Evolutionary conservation across 768 basidiomycete species (phyloP), one percentile per base, ranked within the genome.

Genomic region (Lepiota subincarnata): DNA sequence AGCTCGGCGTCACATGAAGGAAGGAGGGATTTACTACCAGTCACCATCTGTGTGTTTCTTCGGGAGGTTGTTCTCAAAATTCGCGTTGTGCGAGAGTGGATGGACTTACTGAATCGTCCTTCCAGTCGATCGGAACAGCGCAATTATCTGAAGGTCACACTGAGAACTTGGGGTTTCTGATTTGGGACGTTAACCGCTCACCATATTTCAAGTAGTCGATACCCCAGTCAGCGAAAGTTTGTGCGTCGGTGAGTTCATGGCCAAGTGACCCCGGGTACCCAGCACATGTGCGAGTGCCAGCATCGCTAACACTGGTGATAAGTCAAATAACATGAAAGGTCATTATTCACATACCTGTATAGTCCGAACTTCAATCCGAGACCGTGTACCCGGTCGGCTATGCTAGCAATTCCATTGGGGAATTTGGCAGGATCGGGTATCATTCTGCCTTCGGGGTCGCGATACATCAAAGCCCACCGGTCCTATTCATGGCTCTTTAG

Each of bases 141-240:
- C 79, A 81, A 58, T 81, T 81, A 55, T 81, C 78, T 80, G 39
- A 10, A 13, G 16, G 3, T 4, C 8, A 4, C 31, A 11, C 10
- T 7, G 10, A 31, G 8, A 31, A n/a, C n/a, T n/a, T n/a, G n/a
- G n/a, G n/a, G n/a, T n/a, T n/a, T 31, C 7, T 31, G 8, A 8
- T 7, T 31, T 31, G 8, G 42, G 31, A 12, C 34, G n/a, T 31
- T 0, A 31, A 16, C 16, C 11, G 55, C 68, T n/a, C 45, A 73
- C 79, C 79, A 60, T 82, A 81, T 71, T 81, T 81, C 53, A 82
- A 62, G 60, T 80, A 81, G 56, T 82, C 81, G 38, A 83, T 71
- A 5, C 76, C 78, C 81, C 81, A 83, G 22, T 70, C 70, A 48
- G 60, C 68, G 59, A 77, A 83, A 4, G 80, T 80, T 18, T 70